Base-by-base conservation (phyloP, 345 rosid species). In the Melastoma malabathricum region DNA sequence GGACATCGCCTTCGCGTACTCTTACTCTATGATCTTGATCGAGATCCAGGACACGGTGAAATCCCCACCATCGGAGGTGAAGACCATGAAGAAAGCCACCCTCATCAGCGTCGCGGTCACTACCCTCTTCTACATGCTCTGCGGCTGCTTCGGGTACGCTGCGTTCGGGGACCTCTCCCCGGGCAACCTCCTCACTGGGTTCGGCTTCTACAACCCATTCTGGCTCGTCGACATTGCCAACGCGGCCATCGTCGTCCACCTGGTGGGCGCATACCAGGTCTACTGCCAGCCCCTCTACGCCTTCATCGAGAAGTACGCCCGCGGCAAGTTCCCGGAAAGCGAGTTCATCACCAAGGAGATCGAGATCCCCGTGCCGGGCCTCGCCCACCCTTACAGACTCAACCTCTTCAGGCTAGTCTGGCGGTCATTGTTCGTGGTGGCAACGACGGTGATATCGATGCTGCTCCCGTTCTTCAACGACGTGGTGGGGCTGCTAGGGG, bases 151-250 rank as follows among this genome's bases (percentile, higher is more conserved):
- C 55, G 98, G 98, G 17, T 90, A 90, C 43, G 96, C 94, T 0
- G 86, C 96, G 1, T 90, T 86, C 2, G 98, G 98, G 10, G 96
- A 90, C 65, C 2, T 61, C 16, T 64, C 96, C 6, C 98, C 98
- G 0, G 94, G 85, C 25, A 86, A 90, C 43, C 86, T 86, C 50
- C 73, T 90, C 1, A 82, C 89, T 0, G 96, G 96, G 0, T 83
- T 78, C 31, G 96, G 94, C 0, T 86, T 82, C 52, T 72, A 65
- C 48, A 75, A 86, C 67, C 98, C 98, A 2, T 90, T 22, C 56
- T 90, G 96, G 98, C 79, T 86, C 13, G 80, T 90, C 16, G 94
- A 86, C 78, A 75, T 90, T 51, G 98, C 92, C 5, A 90, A 90
- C 41, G 66, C 72, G 0, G 94, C 98, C 41, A 78, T 90, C 31